Conservation (phyloP, 2,329 filamentous ascomycete species). For the Microsporum audouinii region DNA sequence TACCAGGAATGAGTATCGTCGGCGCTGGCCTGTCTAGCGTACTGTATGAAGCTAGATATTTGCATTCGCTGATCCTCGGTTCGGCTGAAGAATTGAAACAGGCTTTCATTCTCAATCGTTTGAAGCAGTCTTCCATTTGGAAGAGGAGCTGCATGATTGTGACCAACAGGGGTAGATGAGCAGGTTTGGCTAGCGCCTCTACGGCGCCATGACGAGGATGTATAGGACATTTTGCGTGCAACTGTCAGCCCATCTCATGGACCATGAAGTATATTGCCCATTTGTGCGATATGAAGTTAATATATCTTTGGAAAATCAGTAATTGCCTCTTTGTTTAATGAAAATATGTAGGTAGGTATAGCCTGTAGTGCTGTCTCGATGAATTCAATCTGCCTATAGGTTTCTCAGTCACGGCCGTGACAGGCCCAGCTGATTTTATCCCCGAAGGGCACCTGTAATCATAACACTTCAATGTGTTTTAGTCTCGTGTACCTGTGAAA, state of each 20-base stretch:
- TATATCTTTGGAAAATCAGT: neutral
- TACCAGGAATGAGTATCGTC: conserved; percentile 34
- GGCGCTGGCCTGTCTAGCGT: conserved; percentile 33
- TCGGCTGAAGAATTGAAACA: neutral
- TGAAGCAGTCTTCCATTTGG: neutral
- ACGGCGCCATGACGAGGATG: neutral
- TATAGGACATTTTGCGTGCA: neutral
- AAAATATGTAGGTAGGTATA: neutral
- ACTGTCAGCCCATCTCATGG: neutral
- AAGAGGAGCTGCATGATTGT: neutral
- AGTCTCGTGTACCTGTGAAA: too few species aligned
- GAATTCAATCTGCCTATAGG: neutral
- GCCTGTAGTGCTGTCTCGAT: neutral
- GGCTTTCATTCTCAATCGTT: neutral
- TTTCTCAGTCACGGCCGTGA: too few species aligned
- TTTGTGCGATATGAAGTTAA: neutral
- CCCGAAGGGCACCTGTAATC: too few species aligned
- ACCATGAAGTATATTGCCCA: too few species aligned
- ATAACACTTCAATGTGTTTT: too few species aligned
- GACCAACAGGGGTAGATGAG: neutral
- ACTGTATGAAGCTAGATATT: conserved; percentile 43
- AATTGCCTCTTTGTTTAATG: neutral
- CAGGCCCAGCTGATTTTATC: too few species aligned
- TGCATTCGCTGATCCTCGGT: conserved; percentile 27
- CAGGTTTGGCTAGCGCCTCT: neutral